Evolutionary conservation across 179 eudicot species (phyloP), one percentile per base, ranked within the genome.

Genomic region (Spergularia azorica): DNA sequence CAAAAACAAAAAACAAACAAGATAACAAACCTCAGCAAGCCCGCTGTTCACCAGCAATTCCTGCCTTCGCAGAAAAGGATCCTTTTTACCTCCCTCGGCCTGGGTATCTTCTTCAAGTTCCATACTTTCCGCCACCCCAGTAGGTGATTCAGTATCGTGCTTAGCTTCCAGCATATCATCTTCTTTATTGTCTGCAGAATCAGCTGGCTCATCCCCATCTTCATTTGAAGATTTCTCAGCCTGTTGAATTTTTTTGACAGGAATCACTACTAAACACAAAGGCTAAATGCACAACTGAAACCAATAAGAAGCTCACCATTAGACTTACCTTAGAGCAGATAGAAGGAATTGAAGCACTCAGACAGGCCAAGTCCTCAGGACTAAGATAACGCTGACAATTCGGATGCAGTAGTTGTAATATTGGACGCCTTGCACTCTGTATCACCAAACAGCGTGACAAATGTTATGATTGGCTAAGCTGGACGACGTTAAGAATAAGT

Each of bases 351-450:
- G 89, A 82, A 52, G 86, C 79, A 83, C 76, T 81, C 77, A 95
- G 70, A 63, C 90, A 83, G 73, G 89, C 85, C 73, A 96, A 76
- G 76, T 94, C 99, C 79, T 94, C 97, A 65, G 89, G 92, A 84
- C 88, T 88, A 73, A 96, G 79, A 87, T 91, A 93, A 65, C 96
- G 91, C 67, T 87, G 81, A 72, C 90, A 90, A 80, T 86, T 71
- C 73, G 99, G 99, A 81, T 87, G 95, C 75, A 95, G 90, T 66
- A 95, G 83, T 80, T 95, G 99, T 86, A 95, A 78, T 57, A 95
- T 21, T 60, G 98, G 90, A 72, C 89, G 98, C 77, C 98, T 89
- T 75, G 88, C 97, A 79, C 81, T 87, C 99, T 95, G 86, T 66
- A 67, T 51, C 38, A 36, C 14, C 32, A 38, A 75, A 21, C 26